Base-by-base conservation (phyloP, 2,329 filamentous ascomycete species). In the Trichophyton benhamiae region DNA sequence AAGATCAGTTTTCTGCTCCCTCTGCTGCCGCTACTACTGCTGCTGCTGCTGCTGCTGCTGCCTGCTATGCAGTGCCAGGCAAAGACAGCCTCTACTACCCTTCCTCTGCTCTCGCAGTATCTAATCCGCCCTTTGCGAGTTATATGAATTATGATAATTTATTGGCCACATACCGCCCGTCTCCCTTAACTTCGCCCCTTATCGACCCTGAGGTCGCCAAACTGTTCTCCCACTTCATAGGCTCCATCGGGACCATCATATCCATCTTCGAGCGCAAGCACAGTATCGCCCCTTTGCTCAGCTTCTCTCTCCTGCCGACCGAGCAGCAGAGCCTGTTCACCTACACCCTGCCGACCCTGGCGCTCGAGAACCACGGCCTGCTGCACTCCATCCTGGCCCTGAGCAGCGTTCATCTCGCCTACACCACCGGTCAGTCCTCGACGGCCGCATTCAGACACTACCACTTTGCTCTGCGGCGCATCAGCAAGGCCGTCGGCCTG, bases 381-480 rank as follows among this genome's bases (percentile, higher is more conserved):
- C 80, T 97, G 20, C 92, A 97, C 70, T 88, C 91, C 7, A 95
- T 97, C 73, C 82, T 97, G 41, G 92, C 92, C 0, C 74, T 96
- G 41, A 87, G 87, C 25, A 92, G 89, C 72, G 76, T 96, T 48
- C 92, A 97, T 68, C 91, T 96, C 68, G 87, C 92, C 30, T 89
- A 88, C 67, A 79, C 95, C 3, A 87, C 95, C 69, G 79, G 82
- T 30, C 83, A 83, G 1, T 87, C 89, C 0, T 82, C 85, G 0
- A 91, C 88, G 0, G 86, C 90, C 7, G 92, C 91, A 0, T 83
- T 94, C 69, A 91, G 94, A 69, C 94, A 99, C 72, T 97, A 97
- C 66, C 89, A 94, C 61, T 85, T 91, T 66, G 87, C 91, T 8
- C 78, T 96, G 55, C 86, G 91, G 64, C 80, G 89, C 46, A 82